Percentiles rank a stretch among this genome's conserved stretches.
Evolutionary conservation across 257 asterid genomes (phyloP).

Genomic region (Eustoma russellianum): DNA sequence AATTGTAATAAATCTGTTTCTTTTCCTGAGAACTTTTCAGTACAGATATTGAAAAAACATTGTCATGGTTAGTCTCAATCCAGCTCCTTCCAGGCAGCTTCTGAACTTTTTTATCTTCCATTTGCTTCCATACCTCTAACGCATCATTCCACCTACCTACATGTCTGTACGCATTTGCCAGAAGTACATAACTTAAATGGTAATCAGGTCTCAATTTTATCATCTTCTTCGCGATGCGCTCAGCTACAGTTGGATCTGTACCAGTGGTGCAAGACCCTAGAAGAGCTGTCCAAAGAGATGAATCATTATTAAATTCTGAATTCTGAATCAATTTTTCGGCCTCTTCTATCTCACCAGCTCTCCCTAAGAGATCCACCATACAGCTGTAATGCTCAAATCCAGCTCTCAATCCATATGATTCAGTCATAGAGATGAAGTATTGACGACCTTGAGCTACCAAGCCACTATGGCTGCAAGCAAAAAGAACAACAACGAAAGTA

Average conservation of each 20-base stretch:
- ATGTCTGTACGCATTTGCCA: conserved; percentile 61
- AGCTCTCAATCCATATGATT: conserved; percentile 36
- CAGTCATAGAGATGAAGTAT: conserved; percentile 43
- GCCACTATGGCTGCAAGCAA: conserved; percentile 88
- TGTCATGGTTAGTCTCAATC: conserved; percentile 37
- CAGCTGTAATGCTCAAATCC: conserved; percentile 71
- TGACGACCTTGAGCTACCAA: conserved; percentile 50
- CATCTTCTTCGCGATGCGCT: conserved; percentile 58
- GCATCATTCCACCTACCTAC: conserved; percentile 84
- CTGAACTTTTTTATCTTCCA: conserved; percentile 48
- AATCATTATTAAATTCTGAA: conserved; percentile 29
- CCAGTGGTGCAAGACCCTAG: conserved; percentile 71
- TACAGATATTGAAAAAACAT: conserved; percentile 3
- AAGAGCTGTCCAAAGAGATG: conserved; percentile 70
- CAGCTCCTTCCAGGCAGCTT: conserved; percentile 82
- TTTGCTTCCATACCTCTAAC: conserved; percentile 39
- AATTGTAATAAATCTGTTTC: background rate
- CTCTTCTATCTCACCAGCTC: conserved; percentile 68
- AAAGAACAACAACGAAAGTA: conserved; percentile 63
- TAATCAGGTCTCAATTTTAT: conserved; percentile 69
- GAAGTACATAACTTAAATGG: conserved; percentile 72
- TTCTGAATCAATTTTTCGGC: conserved; percentile 52
- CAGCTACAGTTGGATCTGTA: conserved; percentile 46
- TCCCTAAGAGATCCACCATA: conserved; percentile 79
- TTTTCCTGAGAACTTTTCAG: conserved; percentile 2